Evolutionary conservation across 176 grass and related monocot species (phyloP).

Genomic region (Avena insularis): DNA sequence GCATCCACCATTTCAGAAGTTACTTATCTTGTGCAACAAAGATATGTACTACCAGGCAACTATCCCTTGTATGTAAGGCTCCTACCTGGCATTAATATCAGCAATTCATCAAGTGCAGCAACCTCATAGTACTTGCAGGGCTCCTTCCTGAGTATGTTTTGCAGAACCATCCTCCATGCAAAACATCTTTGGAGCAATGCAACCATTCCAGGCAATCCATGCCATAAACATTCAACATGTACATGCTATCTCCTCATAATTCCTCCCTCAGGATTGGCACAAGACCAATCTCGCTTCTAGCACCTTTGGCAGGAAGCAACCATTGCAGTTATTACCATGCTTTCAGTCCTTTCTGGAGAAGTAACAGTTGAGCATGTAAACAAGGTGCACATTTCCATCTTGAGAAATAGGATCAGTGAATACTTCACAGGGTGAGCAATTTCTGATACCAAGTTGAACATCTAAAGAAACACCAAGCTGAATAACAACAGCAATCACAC

Average conservation of each 20-base stretch:
- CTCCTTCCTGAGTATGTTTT: not conserved
- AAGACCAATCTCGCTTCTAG: not conserved
- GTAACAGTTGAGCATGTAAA: not conserved
- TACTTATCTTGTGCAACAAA: not conserved
- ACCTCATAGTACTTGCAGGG: slow-evolving; percentile 1
- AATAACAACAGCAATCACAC: slow-evolving; percentile 31
- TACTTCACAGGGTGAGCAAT: not conserved
- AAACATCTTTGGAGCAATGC: not conserved
- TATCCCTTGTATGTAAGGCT: not conserved
- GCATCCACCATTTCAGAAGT: not conserved
- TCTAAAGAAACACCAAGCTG: slow-evolving; percentile 35
- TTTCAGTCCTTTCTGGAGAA: slow-evolving; percentile 3
- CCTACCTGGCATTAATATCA: slow-evolving; percentile 1
- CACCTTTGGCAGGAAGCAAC: not conserved
- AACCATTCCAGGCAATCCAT: not conserved
- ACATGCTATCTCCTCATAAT: not conserved
- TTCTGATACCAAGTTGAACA: not conserved
- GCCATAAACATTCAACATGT: not conserved
- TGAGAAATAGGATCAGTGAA: not conserved
- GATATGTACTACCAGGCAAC: not conserved
- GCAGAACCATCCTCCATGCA: not conserved
- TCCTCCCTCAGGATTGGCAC: not conserved
- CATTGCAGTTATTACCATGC: slow-evolving; percentile 3
- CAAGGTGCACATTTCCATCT: slow-evolving; percentile 20
- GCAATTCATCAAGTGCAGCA: not conserved